Evolutionary conservation across 331 rosid species (phyloP).

Genomic region (Telfairia occidentalis): DNA sequence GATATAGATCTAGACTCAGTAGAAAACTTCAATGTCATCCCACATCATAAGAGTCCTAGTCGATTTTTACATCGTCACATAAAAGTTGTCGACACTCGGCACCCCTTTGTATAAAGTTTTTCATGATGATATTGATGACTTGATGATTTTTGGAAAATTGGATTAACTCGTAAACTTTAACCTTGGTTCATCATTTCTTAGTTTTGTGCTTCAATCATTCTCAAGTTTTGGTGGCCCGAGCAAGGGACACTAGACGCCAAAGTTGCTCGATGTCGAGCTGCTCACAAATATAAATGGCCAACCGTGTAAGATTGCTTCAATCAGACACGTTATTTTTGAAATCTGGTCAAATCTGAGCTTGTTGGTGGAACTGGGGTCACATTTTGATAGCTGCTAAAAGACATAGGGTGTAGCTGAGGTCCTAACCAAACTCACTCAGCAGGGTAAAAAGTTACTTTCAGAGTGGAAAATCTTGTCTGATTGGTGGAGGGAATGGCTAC

Average conservation of each 20-base stretch:
- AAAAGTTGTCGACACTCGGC: background rate
- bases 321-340: background rate
- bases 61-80: background rate
- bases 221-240: background rate
- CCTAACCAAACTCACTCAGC: slow-evolving; percentile 33
- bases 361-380: slow-evolving; percentile 20
- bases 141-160: background rate
- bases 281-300: background rate
- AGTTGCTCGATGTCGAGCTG: background rate
- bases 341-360: slow-evolving; percentile 16
- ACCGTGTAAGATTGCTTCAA: slow-evolving; percentile 2
- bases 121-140: background rate
- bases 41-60: slow-evolving; percentile 2
- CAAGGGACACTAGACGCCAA: background rate
- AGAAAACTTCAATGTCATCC: background rate
- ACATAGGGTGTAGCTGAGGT: slow-evolving; percentile 26
- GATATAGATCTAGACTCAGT: slow-evolving; percentile 1
- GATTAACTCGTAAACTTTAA: background rate
- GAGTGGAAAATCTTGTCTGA: slow-evolving; percentile 29
- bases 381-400: slow-evolving; percentile 18
- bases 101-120: background rate
- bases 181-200: background rate
- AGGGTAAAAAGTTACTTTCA: slow-evolving; percentile 14
- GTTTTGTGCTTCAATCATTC: slow-evolving; percentile 6
- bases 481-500: slow-evolving; percentile 35